Conservation (phyloP, 345 rosid genomes). For the Mercurialis annua region DNA sequence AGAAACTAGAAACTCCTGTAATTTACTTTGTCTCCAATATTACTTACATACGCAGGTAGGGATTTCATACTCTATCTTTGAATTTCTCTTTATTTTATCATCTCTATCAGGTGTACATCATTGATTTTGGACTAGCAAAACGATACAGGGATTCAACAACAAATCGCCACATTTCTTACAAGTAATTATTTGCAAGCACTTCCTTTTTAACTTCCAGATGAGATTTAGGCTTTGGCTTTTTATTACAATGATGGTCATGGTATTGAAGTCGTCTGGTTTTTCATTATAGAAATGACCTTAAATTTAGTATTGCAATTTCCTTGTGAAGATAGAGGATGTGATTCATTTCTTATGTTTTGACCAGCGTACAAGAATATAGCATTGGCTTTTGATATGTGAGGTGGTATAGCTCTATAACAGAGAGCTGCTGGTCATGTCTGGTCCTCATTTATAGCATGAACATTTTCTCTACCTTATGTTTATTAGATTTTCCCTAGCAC, state of each 20-base stretch:
- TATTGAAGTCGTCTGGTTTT: neutral
- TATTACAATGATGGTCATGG: neutral
- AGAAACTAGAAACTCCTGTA: constrained; percentile 8
- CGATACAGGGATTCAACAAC: constrained; percentile 72
- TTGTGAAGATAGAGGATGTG: neutral
- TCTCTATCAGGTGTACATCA: constrained; percentile 59
- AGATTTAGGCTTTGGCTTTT: neutral
- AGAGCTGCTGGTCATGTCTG: neutral
- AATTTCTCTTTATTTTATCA: neutral
- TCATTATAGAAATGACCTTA: neutral
- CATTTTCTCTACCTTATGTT: neutral
- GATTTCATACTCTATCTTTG: neutral
- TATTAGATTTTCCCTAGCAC: neutral
- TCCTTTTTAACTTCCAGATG: neutral
- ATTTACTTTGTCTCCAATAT: neutral
- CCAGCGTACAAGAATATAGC: neutral
- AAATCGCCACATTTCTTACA: constrained; percentile 80
- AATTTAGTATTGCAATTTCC: neutral
- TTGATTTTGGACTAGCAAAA: constrained; percentile 91
- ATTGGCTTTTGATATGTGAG: neutral
- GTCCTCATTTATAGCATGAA: neutral
- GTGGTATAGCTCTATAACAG: neutral
- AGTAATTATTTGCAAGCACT: constrained; percentile 29
- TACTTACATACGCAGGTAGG: neutral
- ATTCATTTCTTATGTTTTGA: neutral